Base-by-base conservation (phyloP, 1,284 basidiomycete species). In the Pseudozyma sp. region DNA sequence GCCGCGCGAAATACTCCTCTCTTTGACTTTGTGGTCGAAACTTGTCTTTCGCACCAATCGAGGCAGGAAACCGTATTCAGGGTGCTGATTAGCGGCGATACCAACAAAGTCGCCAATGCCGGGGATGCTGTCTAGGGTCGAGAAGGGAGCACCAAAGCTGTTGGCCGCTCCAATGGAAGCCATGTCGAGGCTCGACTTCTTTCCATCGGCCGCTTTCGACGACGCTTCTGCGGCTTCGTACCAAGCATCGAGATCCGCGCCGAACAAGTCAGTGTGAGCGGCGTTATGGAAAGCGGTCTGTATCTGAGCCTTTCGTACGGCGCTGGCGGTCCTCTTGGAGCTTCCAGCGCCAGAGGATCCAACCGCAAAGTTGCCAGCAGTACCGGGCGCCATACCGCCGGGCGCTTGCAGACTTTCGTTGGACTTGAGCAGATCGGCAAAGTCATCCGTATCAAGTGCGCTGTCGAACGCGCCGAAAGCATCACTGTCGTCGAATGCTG, bases 11-110 rank as follows among this genome's bases (percentile, higher is more conserved):
- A 72, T 66, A 64, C 81, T 82, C 35, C 81, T 75, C 34, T 81
- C 81, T 44, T 68, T 71, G 30, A 84, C 82, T 49, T 82, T 83
- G 73, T 84, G 82, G 54, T 84, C 82, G 60, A 84, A 84, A 49
- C 80, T 82, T 5, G 82, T 84, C 75, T 84, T 84, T 33, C 82
- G 79, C 17, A 84, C 82, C 37, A 83, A 54, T 11, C 82, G 74
- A 2, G 82, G 82, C 39, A 84, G 48, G 68, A 84, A 84, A 33
- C 82, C 82, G 57, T 84, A 84, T 42, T 83, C 80, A 7, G 82
- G 81, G 59, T 84, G 80, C 49, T 82, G 80, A 63, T 84, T 84
- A 34, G 78, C 79, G 19, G 79, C 64, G 47, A 81, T 78, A 7
- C 77, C 73, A 45, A 79, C 70, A 57, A 76, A 84, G 60, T 84